Base-by-base conservation (phyloP, 2,329 filamentous ascomycete genomes). In the Helotiales sp. region DNA sequence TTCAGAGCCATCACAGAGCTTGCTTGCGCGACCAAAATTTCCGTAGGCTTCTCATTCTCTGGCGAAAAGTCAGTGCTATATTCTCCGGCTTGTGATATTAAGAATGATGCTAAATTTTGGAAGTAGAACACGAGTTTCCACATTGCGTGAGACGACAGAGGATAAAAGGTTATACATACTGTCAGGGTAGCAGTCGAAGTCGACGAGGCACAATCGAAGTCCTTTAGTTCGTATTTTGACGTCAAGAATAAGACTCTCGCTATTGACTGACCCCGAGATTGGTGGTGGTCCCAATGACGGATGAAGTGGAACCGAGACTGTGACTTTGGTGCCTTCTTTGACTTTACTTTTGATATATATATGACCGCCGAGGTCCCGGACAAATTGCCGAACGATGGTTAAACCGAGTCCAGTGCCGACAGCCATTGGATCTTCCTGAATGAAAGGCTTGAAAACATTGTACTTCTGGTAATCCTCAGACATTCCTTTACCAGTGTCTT, bases 401-500 rank as follows among this genome's bases (percentile, higher is more conserved):
- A 91, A 77, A 0, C 89, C 89, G 0, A 91, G 78, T 0, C 88
- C 88, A 1, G 86, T 86, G 0, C 88, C 88, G 5, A 84, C 83
- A 1, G 86, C 82, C 24, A 91, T 78, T 0, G 82, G 80, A 65
- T 89, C 84, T 71, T 91, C 89, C 68, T 91, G 89, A 0, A 82
- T 79, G 70, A 90, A 90, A 0, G 87, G 86, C 0, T 84, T 84
- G 70, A 87, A 91, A 0, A 90, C 77, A 15, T 84, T 82, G 4
- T 84, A 84, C 28, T 85, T 82, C 52, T 89, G 78, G 69, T 86
- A 91, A 10, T 89, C 84, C 32, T 84, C 80, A 0, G 85, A 86
- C 69, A 91, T 90, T 8, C 89, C 89, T 50, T 64, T 85, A 0
- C 89, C 89, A 1, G 87, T 88, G 73, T 91, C 89, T 0, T 82